Conservation (phyloP, 2,329 filamentous ascomycete genomes). For the Albophoma yamanashiensis region DNA sequence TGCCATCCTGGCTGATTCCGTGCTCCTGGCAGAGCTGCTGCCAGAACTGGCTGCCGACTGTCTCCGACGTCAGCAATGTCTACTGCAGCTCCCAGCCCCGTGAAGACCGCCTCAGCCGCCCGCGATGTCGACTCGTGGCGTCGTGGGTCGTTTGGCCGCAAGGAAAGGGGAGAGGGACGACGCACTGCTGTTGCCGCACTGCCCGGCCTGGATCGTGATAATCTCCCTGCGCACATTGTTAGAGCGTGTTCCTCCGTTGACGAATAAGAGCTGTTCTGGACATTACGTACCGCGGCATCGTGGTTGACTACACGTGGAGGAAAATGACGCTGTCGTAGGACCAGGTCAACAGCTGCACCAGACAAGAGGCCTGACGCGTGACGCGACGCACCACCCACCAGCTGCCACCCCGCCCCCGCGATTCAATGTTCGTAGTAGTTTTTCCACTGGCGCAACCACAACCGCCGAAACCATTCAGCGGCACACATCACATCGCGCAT, state of each 20-base stretch:
- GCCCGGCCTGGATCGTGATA: slow-evolving; percentile 96
- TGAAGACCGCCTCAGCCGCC: no score
- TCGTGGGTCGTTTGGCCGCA: neutral
- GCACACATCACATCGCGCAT: neutral
- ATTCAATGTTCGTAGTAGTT: neutral
- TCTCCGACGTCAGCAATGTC: slow-evolving; percentile 5
- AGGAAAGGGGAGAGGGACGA: slow-evolving; percentile 20
- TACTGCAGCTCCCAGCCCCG: neutral
- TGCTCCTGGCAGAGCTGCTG: slow-evolving; percentile 97
- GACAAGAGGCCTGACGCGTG: slow-evolving; percentile 2
- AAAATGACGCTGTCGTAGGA: neutral
- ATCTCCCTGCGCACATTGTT: slow-evolving; percentile 63
- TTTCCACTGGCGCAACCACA: neutral
- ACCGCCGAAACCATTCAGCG: neutral
- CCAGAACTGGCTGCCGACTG: slow-evolving; percentile 97
- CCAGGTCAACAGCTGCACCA: neutral
- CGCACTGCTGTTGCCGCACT: slow-evolving; percentile 98
- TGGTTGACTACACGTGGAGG: slow-evolving; percentile 2
- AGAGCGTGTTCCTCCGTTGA: slow-evolving; percentile 8
- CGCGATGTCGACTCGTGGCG: neutral
- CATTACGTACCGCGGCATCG: slow-evolving; percentile 15
- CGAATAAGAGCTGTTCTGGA: neutral
- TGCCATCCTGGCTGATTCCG: slow-evolving; percentile 94
- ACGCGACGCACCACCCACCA: neutral
- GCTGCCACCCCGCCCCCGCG: slow-evolving; percentile 7